These are phyloP conservation scores for Mucor indicus DNA, from an alignment of 371 early-diverging fungal genomes.

Conservation along the genomic window DNA sequence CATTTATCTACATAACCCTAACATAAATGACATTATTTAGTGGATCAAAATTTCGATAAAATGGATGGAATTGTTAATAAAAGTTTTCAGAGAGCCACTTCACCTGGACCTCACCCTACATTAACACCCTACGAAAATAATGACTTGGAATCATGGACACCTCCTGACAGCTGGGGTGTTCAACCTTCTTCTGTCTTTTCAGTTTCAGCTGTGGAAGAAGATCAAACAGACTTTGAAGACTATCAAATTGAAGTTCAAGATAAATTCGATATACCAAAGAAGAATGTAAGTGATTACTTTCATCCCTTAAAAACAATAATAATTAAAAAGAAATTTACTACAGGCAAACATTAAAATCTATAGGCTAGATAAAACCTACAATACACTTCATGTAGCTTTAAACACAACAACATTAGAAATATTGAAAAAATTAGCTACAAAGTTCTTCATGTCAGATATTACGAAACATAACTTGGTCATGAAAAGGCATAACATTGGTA, in stretches of 20 bases:
- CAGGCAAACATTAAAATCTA: conserved; percentile 61
- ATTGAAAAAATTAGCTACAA: conserved; percentile 64
- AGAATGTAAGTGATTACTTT: conserved; percentile 35
- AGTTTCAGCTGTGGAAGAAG: conserved; percentile 2
- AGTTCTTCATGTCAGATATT: conserved; percentile 73
- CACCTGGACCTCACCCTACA: too few species aligned
- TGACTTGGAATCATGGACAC: conserved; percentile 59
- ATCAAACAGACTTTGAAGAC: conserved; percentile 50
- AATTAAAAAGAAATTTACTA: too few species aligned
- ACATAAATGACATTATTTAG: conserved; percentile 25
- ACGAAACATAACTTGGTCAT: conserved; percentile 69
- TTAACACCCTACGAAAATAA: conserved; percentile 8
- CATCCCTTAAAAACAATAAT: not conserved
- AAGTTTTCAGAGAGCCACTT: conserved; percentile 34
- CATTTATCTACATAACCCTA: too few species aligned
- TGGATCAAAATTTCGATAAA: conserved; percentile 47
- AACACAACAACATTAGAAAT: conserved; percentile 70
- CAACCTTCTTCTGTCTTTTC: conserved; percentile 25
- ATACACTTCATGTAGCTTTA: conserved; percentile 70
- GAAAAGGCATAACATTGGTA: conserved; percentile 58
- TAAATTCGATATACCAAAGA: conserved; percentile 28
- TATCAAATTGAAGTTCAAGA: conserved; percentile 36
- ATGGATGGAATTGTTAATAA: conserved; percentile 55
- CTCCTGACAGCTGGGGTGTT: conserved; percentile 77
- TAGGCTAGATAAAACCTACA: conserved; percentile 70